Conservation (phyloP, 2,329 filamentous ascomycete genomes). For the Gyromitra esculenta region DNA sequence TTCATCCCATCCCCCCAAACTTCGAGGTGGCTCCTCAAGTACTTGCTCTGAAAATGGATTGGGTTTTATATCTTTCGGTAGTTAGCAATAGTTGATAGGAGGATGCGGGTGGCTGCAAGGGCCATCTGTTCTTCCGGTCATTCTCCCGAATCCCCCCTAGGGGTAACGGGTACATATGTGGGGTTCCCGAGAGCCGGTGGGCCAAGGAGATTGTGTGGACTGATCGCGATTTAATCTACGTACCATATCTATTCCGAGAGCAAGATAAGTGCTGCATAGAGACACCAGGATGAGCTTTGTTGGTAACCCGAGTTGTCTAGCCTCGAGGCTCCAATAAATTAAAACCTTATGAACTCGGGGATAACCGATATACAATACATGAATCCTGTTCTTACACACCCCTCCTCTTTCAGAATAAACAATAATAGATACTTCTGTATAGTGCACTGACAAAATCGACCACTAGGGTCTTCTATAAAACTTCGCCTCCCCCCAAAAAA, state of each 20-base stretch:
- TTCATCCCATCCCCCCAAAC: constrained; percentile 6
- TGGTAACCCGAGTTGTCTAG: constrained; percentile 42
- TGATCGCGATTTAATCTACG: constrained; percentile 50
- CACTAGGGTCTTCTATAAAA: constrained; percentile 52
- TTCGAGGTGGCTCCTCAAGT: constrained; percentile 27
- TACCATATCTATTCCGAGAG: constrained; percentile 47
- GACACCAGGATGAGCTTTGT: constrained; percentile 38
- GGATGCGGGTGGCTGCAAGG: constrained; percentile 49
- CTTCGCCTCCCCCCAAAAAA: constrained; percentile 15
- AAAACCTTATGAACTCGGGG: constrained; percentile 42
- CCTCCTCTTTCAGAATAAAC: constrained; percentile 51
- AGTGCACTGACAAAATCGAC: constrained; percentile 46
- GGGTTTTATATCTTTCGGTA: constrained; percentile 44
- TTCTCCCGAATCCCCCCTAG: constrained; percentile 41
- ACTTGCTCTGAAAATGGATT: constrained; percentile 41
- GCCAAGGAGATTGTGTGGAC: constrained; percentile 46
- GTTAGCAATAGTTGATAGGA: constrained; percentile 40
- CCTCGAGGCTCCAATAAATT: constrained; percentile 45
- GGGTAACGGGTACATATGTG: constrained; percentile 47
- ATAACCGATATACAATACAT: constrained; percentile 50
- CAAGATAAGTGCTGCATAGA: constrained; percentile 48
- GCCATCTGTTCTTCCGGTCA: constrained; percentile 46
- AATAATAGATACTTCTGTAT: constrained; percentile 51
- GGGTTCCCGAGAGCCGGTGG: constrained; percentile 49
- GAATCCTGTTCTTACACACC: constrained; percentile 46